Evolutionary conservation across 1,284 basidiomycete genomes (phyloP), one percentile per base, ranked within the genome.

Genomic region (Sporisorium reilianum): DNA sequence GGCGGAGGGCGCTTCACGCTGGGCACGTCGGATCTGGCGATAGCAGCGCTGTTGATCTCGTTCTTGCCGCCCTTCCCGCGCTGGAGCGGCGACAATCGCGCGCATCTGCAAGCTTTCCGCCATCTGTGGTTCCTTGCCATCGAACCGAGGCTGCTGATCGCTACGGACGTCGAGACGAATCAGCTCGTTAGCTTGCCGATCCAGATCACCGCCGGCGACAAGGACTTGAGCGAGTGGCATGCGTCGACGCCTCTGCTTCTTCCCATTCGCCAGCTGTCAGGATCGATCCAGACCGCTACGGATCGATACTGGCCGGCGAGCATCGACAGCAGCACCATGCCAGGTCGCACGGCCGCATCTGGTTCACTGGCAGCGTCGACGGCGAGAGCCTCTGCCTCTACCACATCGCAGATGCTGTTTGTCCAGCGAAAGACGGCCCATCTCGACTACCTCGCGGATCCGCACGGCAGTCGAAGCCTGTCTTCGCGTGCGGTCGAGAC

Each of bases 91-190:
- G 95, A 99, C 80, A 97, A 97, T 86, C 91, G 92, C 66, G 90
- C 91, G 41, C 96, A 94, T 81, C 88, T 97, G 5, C 97, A 98
- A 84, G 94, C 95, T 0, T 90, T 95, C 70, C 90, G 97, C 5
- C 96, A 99, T 85, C 86, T 99, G 28, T 99, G 97, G 97, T 93
- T 93, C 2, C 87, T 99, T 38, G 97, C 97, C 0, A 91, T 93
- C 16, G 95, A 99, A 80, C 95, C 97, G 3, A 87, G 97, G 48
- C 95, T 95, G 83, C 87, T 99, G 12, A 89, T 95, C 38, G 93
- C 94, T 0, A 89, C 93, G 22, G 82, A 77, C 48, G 64, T 84
- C 44, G 70, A 76, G 55, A 74, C 66, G 5, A 68, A 69, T 45
- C 72, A 82, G 55, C 58, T 76, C 18, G 75, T 72, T 12, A 60